Conservation (phyloP, 1,284 basidiomycete genomes). For the Ganoderma meredithae region DNA sequence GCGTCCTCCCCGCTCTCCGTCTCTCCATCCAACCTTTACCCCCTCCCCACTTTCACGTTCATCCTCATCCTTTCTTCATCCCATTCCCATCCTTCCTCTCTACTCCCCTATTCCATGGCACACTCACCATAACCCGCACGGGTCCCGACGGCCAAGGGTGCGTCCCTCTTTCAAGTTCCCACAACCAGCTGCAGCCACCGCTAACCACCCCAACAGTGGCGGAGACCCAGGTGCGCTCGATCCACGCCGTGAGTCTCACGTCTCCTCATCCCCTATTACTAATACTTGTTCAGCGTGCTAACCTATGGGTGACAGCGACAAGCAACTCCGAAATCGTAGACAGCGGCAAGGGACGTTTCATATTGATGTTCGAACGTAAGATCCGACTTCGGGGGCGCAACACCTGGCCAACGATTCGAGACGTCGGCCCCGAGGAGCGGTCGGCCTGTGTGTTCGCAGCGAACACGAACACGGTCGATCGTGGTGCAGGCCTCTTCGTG, state of each 20-base stretch:
- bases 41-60: not conserved
- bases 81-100: not conserved
- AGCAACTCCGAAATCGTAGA: too few species aligned
- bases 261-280: not conserved
- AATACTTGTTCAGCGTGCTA: too few species aligned
- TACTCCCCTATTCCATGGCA: not conserved
- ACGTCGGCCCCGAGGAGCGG: slow-evolving; percentile 21
- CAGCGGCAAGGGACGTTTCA: too few species aligned
- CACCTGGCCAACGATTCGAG: slow-evolving; percentile 15
- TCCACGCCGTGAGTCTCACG: not conserved
- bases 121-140: not conserved
- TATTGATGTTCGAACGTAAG: too few species aligned
- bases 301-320: too few species aligned
- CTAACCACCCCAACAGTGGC: not conserved
- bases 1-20: not conserved
- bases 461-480: slow-evolving; percentile 15
- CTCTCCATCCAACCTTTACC: not conserved
- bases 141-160: not conserved
- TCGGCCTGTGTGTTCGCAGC: not conserved
- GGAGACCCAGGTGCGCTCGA: slow-evolving; percentile 2
- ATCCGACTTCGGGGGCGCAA: slow-evolving; percentile 16
- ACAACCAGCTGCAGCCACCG: not conserved
- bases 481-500: slow-evolving; percentile 25
- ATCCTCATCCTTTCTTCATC: not conserved
- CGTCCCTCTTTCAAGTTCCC: not conserved